Evolutionary conservation across 257 asterid species (phyloP).

Genomic region (Nicotiana obtusifolia): DNA sequence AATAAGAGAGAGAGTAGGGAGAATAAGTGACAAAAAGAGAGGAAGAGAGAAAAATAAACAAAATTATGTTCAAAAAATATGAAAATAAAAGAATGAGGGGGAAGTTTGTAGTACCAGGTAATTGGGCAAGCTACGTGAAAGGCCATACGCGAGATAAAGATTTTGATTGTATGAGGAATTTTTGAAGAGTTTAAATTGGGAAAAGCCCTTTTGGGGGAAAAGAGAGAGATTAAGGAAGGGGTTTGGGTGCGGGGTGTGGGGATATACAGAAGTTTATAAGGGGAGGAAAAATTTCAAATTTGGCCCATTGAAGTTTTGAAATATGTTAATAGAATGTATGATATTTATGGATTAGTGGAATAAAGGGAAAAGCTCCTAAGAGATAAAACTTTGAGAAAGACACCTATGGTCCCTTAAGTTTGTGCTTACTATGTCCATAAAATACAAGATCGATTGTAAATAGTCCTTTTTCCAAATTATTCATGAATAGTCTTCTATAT

Average conservation of each 20-base stretch:
- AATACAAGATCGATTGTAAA: not conserved
- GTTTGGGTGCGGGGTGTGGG: constrained; percentile 10
- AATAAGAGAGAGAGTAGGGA: constrained; percentile 8
- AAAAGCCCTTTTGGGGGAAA: constrained; percentile 11
- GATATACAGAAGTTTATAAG: constrained; percentile 5
- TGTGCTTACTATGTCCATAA: not conserved
- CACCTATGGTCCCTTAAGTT: not conserved
- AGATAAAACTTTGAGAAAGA: not conserved
- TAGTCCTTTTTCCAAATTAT: not conserved
- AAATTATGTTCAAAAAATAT: not conserved
- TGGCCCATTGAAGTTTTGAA: constrained; percentile 16
- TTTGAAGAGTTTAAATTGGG: constrained; percentile 23
- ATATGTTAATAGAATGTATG: not conserved
- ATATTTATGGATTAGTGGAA: not conserved
- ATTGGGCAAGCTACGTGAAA: constrained; percentile 99
- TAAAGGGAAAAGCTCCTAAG: not conserved
- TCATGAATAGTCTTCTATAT: not conserved
- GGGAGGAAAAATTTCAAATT: not conserved
- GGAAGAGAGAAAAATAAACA: constrained; percentile 5
- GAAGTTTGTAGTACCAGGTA: constrained; percentile 68
- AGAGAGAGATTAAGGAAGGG: constrained; percentile 9
- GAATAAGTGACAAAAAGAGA: not conserved
- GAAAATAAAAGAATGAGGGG: constrained; percentile 19
- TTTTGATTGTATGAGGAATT: constrained; percentile 22
- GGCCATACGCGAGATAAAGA: constrained; percentile 56